Evolutionary conservation across 148 eudicot species (phyloP).

Genomic region (Rhododendron griersonianum): DNA sequence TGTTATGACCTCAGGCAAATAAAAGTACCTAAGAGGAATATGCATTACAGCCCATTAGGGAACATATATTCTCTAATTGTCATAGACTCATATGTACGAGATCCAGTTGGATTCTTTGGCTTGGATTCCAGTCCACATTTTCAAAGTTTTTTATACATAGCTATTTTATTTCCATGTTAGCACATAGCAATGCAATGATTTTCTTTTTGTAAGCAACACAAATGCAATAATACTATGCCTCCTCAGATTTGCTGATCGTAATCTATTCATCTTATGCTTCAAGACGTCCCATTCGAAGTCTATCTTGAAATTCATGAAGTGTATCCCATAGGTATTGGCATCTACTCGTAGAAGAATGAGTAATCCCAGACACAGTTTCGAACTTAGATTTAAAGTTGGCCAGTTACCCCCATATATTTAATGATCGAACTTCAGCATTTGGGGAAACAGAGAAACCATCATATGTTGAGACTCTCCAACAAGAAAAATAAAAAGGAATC

Average conservation of each 20-base stretch:
- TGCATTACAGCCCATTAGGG: neutral
- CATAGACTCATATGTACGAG: neutral
- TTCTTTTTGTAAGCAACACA: neutral
- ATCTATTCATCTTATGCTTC: neutral
- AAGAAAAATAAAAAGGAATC: neutral
- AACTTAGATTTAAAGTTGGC: neutral
- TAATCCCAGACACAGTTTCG: neutral
- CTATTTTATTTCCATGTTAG: neutral
- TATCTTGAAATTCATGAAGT: neutral
- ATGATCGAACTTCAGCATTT: neutral
- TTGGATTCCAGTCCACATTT: neutral
- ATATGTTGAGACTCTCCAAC: neutral
- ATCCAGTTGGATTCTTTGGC: neutral
- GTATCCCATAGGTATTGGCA: neutral
- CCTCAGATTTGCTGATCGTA: neutral
- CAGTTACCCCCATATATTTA: neutral
- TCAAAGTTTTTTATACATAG: neutral
- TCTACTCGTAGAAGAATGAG: neutral
- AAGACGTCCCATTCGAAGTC: neutral
- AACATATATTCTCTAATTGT: neutral
- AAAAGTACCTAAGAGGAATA: neutral
- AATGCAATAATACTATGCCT: neutral
- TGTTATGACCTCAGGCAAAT: neutral
- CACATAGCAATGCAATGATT: neutral
- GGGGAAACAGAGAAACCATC: constrained; percentile 4